Percentiles rank a stretch among this genome's conserved stretches.
Conservation (phyloP, 495 filamentous ascomycete species). For the Aspergillus cavernicola region DNA sequence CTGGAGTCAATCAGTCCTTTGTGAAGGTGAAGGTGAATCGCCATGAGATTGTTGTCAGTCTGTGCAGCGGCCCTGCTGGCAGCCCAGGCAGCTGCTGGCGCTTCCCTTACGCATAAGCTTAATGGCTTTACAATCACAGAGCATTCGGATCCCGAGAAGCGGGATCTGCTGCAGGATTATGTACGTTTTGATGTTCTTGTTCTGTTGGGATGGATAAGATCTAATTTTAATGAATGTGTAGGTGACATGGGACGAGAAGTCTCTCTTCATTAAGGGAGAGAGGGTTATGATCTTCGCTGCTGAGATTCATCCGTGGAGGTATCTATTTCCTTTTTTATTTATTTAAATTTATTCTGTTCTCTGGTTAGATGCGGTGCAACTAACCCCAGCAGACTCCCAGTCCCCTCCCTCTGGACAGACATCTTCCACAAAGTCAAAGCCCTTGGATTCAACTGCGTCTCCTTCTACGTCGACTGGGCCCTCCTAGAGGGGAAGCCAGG, state of each 20-base stretch:
- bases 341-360: background rate
- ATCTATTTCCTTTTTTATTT: background rate
- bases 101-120: constrained; percentile 33
- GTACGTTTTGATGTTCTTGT: constrained; percentile 18
- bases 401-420: constrained; percentile 67
- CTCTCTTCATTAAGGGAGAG: constrained; percentile 68
- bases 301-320: constrained; percentile 69
- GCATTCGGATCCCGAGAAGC: constrained; percentile 34
- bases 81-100: constrained; percentile 31
- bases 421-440: constrained; percentile 78
- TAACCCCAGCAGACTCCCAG: constrained; percentile 67
- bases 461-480: constrained; percentile 77
- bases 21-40: background rate
- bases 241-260: constrained; percentile 76
- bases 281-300: constrained; percentile 69
- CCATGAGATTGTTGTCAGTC: constrained; percentile 33
- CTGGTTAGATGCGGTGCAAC: too few relatives aligned
- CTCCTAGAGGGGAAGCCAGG: constrained; percentile 72
- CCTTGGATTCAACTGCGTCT: constrained; percentile 70
- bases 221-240: constrained; percentile 22
- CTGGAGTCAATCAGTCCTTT: too few relatives aligned
- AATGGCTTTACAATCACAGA: constrained; percentile 36
- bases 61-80: constrained; percentile 32
- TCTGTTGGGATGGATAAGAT: background rate
- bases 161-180: constrained; percentile 37